Evolutionary conservation across 768 basidiomycete species (phyloP).

Genomic region (Lactarius trivialis): DNA sequence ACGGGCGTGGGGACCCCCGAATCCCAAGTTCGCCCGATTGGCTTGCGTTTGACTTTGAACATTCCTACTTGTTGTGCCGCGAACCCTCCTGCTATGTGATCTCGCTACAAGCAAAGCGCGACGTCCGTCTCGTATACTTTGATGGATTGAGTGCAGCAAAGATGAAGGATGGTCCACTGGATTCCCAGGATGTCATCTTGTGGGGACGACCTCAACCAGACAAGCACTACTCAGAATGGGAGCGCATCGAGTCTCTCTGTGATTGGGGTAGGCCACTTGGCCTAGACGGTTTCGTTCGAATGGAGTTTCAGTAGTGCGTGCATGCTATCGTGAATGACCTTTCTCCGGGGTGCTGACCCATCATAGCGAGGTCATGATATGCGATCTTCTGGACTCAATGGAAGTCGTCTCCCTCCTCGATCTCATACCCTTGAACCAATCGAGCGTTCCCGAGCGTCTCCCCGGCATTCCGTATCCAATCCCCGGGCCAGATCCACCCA

Average conservation of each 20-base stretch:
- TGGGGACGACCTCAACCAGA: constrained; percentile 29
- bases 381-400: constrained; percentile 7
- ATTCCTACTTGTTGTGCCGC: constrained; percentile 9
- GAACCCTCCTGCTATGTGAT: constrained; percentile 7
- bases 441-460: background rate
- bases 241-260: constrained; percentile 30
- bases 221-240: constrained; percentile 22
- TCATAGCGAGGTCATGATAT: constrained; percentile 8
- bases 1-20: constrained; percentile 7
- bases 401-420: constrained; percentile 16
- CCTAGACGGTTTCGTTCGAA: constrained; percentile 31
- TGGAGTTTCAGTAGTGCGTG: constrained; percentile 22
- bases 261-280: constrained; percentile 30
- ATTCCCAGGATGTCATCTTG: constrained; percentile 33
- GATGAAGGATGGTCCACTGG: constrained; percentile 30
- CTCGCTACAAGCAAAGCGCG: constrained; percentile 10
- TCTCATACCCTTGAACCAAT: constrained; percentile 1
- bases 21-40: constrained; percentile 16
- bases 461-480: no score
- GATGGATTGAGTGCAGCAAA: constrained; percentile 20
- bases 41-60: constrained; percentile 22
- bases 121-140: constrained; percentile 20
- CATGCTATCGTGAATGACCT: background rate
- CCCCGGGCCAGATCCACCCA: background rate
- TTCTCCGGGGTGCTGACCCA: background rate